Base-by-base conservation (phyloP, 345 rosid species). In the Eucalyptus cloeziana region DNA sequence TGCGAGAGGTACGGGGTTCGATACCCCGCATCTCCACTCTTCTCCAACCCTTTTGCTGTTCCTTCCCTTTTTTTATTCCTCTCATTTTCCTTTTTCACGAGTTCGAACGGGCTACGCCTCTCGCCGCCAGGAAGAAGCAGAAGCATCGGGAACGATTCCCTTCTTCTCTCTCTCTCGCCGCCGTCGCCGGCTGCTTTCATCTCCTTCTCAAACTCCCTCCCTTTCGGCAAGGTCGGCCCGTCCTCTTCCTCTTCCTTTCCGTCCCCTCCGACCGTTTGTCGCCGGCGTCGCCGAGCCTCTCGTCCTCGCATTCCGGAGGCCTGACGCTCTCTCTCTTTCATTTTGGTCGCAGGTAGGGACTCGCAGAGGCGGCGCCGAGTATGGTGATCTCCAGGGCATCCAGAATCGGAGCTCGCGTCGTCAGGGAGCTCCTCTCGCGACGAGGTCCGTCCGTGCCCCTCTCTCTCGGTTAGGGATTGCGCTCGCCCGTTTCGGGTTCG, bases 1-100 rank as follows among this genome's bases (percentile, higher is more conserved):
- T 94, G 94, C 93, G 93, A 93, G 95, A 93, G 94, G 94, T 90
- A 93, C 93, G 93, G 93, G 93, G 94, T 91, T 93, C 92, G 93
- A 93, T 93, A 90, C 94, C 92, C 92, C 92, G 91, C 94, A 90
- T 93, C 94, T 91, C 94, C 92, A 92, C 27, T 3, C 3, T 2
- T 10, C n/a, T 37, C 1, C 7, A 40, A 40, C 10, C 1, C 1
- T 21, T 3, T 37, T 14, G 22, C 25, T 17, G 17, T 33, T 5
- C 5, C 6, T 19, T 33, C 10, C 17, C 9, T 7, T 15, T 5
- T 71, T 30, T 8, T 10, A 22, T 3, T 56, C 60, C 62, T 56
- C 62, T 56, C 30, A 4, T 21, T 56, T 24, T 56, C 0, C 5
- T 0, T 22, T 56, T 24, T 56, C 30, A 0, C 30, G 30, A 56